A percentile compares a stretch with the other conserved stretches of the same genome.
These are phyloP conservation scores for Peronospora destructor DNA, from an alignment of 352 stramenopile genomes.

Conservation along the genomic window DNA sequence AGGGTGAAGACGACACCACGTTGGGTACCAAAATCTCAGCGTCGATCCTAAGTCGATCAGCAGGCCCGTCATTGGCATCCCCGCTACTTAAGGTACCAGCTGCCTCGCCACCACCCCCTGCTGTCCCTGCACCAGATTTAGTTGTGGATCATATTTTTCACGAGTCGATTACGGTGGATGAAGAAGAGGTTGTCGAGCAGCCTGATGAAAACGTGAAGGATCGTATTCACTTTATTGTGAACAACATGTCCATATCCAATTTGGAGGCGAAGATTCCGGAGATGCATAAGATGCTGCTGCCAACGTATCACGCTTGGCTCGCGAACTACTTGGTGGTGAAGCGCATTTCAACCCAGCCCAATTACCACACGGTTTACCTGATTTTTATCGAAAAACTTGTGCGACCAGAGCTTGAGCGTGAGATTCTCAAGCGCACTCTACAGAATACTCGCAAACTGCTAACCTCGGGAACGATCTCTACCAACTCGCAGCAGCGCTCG, in stretches of 20 bases:
- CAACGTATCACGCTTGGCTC: constrained; percentile 94
- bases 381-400: constrained; percentile 97
- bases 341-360: constrained; percentile 96
- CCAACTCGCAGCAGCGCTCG: constrained; percentile 95
- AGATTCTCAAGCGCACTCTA: constrained; percentile 94
- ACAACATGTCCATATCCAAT: constrained; percentile 98
- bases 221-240: constrained; percentile 99
- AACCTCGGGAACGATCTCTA: constrained; percentile 96
- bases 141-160: constrained; percentile 84
- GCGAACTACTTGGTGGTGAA: constrained; percentile 99
- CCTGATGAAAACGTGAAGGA: constrained; percentile 88
- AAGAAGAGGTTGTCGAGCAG: constrained; percentile 55
- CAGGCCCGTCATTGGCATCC: constrained; percentile 41
- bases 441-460: constrained; percentile 94
- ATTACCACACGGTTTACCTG: constrained; percentile 97
- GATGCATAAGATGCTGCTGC: constrained; percentile 90
- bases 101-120: constrained; percentile 35
- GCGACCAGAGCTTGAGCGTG: constrained; percentile 85
- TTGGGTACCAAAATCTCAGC: constrained; percentile 35
- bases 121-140: constrained; percentile 44
- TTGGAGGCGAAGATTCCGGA: constrained; percentile 95
- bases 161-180: constrained; percentile 52
- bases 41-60: constrained; percentile 39
- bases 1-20: constrained; percentile 28
- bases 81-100: constrained; percentile 36